Evolutionary conservation across 345 rosid species (phyloP).

Genomic region (Linum usitatissimum): DNA sequence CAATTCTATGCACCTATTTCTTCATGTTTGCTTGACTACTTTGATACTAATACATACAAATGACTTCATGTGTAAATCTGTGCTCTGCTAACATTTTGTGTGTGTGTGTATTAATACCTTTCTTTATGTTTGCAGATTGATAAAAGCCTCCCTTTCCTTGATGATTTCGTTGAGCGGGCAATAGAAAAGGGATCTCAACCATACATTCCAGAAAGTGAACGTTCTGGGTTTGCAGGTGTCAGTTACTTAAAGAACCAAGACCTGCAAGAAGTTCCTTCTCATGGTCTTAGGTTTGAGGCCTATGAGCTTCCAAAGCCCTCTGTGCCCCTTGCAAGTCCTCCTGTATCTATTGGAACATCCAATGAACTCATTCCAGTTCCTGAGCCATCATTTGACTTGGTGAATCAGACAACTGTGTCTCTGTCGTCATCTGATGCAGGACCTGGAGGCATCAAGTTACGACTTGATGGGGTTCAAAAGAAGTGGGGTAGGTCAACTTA

Average conservation of each 20-base stretch:
- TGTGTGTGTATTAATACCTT: neutral
- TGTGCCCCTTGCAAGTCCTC: slow-evolving; percentile 33
- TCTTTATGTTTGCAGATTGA: slow-evolving; percentile 53
- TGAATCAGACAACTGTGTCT: slow-evolving; percentile 35
- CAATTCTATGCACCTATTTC: neutral
- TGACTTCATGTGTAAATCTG: neutral
- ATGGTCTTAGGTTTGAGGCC: slow-evolving; percentile 88
- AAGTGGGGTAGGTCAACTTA: slow-evolving; percentile 84
- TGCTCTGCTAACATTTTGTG: neutral
- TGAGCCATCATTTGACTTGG: slow-evolving; percentile 51
- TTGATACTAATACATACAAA: neutral
- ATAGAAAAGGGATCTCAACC: slow-evolving; percentile 74
- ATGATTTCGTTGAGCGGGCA: slow-evolving; percentile 55
- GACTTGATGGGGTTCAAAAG: slow-evolving; percentile 93
- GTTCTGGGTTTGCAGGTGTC: slow-evolving; percentile 41
- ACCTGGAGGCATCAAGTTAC: slow-evolving; percentile 57
- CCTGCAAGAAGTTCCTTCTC: slow-evolving; percentile 50
- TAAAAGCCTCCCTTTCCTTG: slow-evolving; percentile 64
- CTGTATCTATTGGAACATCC: slow-evolving; percentile 33
- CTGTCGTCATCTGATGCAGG: slow-evolving; percentile 42
- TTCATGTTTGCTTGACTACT: neutral
- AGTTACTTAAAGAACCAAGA: slow-evolving; percentile 50
- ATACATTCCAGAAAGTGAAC: slow-evolving; percentile 70
- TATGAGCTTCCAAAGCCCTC: slow-evolving; percentile 76
- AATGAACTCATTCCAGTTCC: slow-evolving; percentile 69